phyloP scores from a whole-genome alignment of 2,329 filamentous ascomycete species.

The Aplosporella prunicola region DNA sequence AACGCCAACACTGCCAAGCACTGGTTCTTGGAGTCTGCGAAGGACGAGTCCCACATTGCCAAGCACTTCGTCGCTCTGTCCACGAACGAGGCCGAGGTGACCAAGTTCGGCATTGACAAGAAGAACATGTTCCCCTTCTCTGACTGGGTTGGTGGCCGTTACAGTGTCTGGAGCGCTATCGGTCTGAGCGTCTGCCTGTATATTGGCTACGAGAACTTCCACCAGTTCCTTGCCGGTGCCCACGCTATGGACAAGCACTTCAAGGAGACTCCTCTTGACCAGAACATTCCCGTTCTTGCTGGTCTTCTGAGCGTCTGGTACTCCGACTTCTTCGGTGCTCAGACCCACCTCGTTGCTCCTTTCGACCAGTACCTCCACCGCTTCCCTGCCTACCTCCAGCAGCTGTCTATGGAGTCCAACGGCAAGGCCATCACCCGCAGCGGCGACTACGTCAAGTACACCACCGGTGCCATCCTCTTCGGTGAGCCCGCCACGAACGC shows the following conservation, averaged over 20 bases:
- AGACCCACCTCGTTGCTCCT: conserved; percentile 93
- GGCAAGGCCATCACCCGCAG: conserved; percentile 92
- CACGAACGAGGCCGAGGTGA: conserved; percentile 89
- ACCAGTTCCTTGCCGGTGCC: conserved; percentile 86
- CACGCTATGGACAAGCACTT: conserved; percentile 99
- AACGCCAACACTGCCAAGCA: conserved; percentile 95
- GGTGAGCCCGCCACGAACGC: conserved; percentile 98
- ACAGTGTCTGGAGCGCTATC: conserved; percentile 98
- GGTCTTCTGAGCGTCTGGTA: conserved; percentile 97
- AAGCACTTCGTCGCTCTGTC: conserved; percentile 99
- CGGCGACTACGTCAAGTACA: conserved; percentile 88
- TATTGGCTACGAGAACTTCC: conserved; percentile 96
- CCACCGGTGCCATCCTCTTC: conserved; percentile 89
- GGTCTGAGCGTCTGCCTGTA: conserved; percentile 89
- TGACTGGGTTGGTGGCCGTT: conserved; percentile 95
- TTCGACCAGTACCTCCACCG: conserved; percentile 99
- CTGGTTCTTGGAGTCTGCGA: conserved; percentile 87
- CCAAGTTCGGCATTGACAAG: conserved; percentile 96
- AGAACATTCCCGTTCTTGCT: conserved; percentile 91
- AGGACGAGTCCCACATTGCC: conserved; percentile 65
- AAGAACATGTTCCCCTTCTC: conserved; percentile 99
- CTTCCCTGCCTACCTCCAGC: conserved; percentile 97
- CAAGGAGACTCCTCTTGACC: conserved; percentile 74
- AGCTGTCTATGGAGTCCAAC: conserved; percentile 99
- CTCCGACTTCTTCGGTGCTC: conserved; percentile 95